Evolutionary conservation across 441 rosid genomes (phyloP).

Genomic region (Gossypium gossypioides): DNA sequence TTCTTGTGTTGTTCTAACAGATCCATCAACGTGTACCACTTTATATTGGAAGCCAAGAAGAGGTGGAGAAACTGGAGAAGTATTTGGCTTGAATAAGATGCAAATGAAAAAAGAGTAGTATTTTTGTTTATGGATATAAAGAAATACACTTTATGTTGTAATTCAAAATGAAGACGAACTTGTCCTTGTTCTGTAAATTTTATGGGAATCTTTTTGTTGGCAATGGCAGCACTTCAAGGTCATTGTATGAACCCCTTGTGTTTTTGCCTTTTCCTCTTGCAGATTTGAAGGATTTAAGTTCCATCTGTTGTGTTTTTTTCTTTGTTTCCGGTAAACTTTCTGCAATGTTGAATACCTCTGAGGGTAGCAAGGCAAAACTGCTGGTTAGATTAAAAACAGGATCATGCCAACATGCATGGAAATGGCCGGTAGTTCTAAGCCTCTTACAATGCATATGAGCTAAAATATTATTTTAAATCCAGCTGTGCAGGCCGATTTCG

Average conservation of each 20-base stretch:
- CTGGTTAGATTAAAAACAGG: not conserved
- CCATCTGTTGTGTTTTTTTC: not conserved
- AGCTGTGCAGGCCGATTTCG: not conserved
- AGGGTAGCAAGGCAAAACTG: not conserved
- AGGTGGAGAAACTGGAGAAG: slow-evolving; percentile 85
- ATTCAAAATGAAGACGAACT: not conserved
- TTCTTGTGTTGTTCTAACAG: slow-evolving; percentile 25
- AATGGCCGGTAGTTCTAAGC: not conserved
- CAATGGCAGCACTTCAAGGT: not conserved
- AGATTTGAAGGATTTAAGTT: not conserved
- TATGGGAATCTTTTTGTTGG: not conserved
- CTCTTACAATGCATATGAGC: not conserved
- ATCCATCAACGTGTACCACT: slow-evolving; percentile 82
- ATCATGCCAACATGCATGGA: not conserved
- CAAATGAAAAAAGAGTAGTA: slow-evolving; percentile 4
- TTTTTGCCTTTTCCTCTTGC: not conserved
- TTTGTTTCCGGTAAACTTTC: not conserved
- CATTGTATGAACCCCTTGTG: not conserved
- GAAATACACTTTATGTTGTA: slow-evolving; percentile 9
- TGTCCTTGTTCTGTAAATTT: not conserved
- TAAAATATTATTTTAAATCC: not conserved
- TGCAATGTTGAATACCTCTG: not conserved
- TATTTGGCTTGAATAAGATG: slow-evolving; percentile 47
- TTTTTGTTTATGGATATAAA: slow-evolving; percentile 21
- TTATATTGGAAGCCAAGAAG: slow-evolving; percentile 78